Percentiles rank a stretch among this genome's conserved stretches.
Conservation (phyloP, 805 yeast species). For the Zygotorulaspora florentina region DNA sequence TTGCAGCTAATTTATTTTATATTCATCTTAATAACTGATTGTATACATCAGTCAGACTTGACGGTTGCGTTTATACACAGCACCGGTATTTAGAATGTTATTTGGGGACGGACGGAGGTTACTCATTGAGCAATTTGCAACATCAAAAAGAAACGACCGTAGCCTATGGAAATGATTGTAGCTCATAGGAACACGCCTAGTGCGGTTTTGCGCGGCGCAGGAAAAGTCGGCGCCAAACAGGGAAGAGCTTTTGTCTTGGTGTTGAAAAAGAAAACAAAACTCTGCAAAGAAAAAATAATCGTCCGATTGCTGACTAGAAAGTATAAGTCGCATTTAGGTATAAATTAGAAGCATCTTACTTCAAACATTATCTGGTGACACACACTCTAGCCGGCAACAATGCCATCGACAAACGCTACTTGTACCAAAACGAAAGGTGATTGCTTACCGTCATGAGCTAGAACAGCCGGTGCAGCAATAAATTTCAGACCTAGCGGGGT, state of each 20-base stretch:
- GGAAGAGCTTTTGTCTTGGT: neutral
- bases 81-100: too few species aligned
- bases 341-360: neutral
- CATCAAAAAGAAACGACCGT: too few species aligned
- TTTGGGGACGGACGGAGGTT: too few species aligned
- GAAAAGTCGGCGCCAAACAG: neutral
- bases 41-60: too few species aligned
- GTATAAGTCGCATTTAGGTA: neutral
- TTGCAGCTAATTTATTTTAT: too few species aligned
- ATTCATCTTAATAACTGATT: too few species aligned
- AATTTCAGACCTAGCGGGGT: neutral
- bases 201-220: neutral
- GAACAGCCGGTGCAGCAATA: slow-evolving; percentile 2
- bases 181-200: neutral
- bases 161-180: neutral
- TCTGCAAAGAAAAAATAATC: neutral
- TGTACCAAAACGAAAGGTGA: slow-evolving; percentile 3
- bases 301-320: neutral
- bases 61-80: too few species aligned
- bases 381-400: neutral
- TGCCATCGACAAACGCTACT: neutral
- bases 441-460: slow-evolving; percentile 2
- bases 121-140: too few species aligned
- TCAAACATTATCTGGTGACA: neutral
- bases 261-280: neutral